Conservation (phyloP, 805 yeast genomes). For the Yarrowia deformans region DNA sequence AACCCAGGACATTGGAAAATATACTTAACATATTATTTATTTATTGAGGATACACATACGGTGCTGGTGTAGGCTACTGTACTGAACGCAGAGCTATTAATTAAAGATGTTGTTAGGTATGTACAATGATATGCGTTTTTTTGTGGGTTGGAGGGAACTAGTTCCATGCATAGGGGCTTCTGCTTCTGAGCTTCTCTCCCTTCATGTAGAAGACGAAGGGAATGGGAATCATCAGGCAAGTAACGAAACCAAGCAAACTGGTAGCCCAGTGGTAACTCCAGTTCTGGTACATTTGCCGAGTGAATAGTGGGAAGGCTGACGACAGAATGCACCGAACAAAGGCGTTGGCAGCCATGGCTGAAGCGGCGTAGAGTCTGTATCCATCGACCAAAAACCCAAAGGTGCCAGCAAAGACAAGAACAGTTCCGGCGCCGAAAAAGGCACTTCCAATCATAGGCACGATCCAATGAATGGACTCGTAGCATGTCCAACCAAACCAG, state of each 20-base stretch:
- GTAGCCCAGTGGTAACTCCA: constrained; percentile 81
- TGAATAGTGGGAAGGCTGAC: constrained; percentile 83
- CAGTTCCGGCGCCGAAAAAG: constrained; percentile 63
- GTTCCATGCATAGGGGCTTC: constrained; percentile 38
- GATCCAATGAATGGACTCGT: constrained; percentile 63
- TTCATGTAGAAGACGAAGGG: constrained; percentile 55
- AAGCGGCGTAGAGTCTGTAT: constrained; percentile 49
- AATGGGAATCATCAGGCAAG: constrained; percentile 58
- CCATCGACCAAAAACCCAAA: constrained; percentile 62
- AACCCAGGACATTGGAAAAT: neutral
- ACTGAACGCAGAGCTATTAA: neutral
- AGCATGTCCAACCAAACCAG: constrained; percentile 78
- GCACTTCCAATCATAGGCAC: constrained; percentile 68
- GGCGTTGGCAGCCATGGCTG: constrained; percentile 85
- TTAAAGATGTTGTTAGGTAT: neutral
- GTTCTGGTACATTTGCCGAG: constrained; percentile 78
- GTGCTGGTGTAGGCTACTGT: no score
- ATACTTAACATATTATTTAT: no score
- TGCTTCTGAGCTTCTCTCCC: constrained; percentile 54
- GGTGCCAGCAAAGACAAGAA: constrained; percentile 66
- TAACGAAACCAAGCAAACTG: constrained; percentile 60
- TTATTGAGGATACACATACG: neutral
- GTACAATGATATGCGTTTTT: neutral
- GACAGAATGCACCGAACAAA: constrained; percentile 76
- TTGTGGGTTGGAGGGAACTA: neutral